Base-by-base conservation (phyloP, 2,329 filamentous ascomycete species). In the Arthrobotrys entomopaga region DNA sequence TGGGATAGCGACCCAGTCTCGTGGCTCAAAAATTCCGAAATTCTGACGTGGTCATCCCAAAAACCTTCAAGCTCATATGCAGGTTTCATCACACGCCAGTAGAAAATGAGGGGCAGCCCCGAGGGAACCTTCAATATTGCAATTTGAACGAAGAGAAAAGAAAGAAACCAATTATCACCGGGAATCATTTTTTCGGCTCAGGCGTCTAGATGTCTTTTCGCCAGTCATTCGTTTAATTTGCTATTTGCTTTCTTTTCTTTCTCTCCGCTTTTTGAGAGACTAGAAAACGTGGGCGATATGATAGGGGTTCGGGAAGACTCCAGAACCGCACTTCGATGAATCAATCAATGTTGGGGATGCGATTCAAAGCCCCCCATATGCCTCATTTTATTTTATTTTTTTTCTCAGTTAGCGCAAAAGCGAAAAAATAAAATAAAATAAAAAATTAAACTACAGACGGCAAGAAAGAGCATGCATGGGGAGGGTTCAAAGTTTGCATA, bases 11-110 rank as follows among this genome's bases (percentile, higher is more conserved):
- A 60, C 24, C 63, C 56, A 54, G 69, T 73, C 70, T 66, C 70
- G 64, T 74, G 70, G 70, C 57, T 65, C 60, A 15, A 43, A 60
- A 67, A 61, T 59, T 53, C 70, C 70, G 70, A 67, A 56, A 67
- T 74, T 74, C 70, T 74, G 70, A 74, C 70, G 70, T 74, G 70
- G 70, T 74, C 70, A 74, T 57, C 70, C 70, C 61, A 65, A 61
- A 69, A 49, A 48, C 42, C 40, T 59, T 61, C 52, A 38, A 56
- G 42, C 24, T 61, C 58, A 57, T 34, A 34, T 70, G 65, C 65
- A 70, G 58, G 65, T 70, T 70, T 70, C 65, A 70, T 70, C 65
- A 70, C 65, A 70, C 65, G 52, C 50, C 43, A n/a, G 19, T 48
- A 20, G 54, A 61, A 61, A 50, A 64, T 43, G 65, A 70, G 65